Evolutionary conservation across 106 monocot species (phyloP).

Genomic region (Amphibolis antarctica): DNA sequence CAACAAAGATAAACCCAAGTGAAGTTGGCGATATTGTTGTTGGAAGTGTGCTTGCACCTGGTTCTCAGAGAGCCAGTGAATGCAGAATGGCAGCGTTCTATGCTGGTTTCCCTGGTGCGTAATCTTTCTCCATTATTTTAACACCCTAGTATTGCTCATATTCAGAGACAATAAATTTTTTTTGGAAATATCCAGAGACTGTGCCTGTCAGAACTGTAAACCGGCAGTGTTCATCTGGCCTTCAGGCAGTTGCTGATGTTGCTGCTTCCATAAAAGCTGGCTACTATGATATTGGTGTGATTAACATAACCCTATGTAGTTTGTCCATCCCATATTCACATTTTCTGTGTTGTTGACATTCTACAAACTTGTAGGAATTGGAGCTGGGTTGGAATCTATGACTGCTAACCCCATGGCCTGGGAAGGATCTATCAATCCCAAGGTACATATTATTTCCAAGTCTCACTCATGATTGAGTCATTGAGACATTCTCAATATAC

Average conservation of each 20-base stretch:
- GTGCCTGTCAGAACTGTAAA: slow-evolving; percentile 92
- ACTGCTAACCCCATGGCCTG: slow-evolving; percentile 43
- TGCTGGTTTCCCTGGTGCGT: slow-evolving; percentile 30
- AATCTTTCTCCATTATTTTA: neutral
- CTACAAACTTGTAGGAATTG: slow-evolving; percentile 48
- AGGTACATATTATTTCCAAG: slow-evolving; percentile 26
- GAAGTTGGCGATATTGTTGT: slow-evolving; percentile 36
- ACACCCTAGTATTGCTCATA: neutral
- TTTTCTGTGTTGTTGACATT: neutral
- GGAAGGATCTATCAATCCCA: slow-evolving; percentile 87
- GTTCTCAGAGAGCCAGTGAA: slow-evolving; percentile 25
- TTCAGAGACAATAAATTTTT: neutral
- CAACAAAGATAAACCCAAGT: slow-evolving; percentile 13
- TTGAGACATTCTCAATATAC: neutral
- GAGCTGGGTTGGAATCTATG: slow-evolving; percentile 94
- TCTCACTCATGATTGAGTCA: neutral
- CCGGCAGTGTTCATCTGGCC: slow-evolving; percentile 90
- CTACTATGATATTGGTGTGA: slow-evolving; percentile 82
- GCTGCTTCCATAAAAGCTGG: slow-evolving; percentile 94
- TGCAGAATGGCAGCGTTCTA: slow-evolving; percentile 30
- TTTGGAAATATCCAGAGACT: slow-evolving; percentile 36
- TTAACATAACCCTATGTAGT: neutral
- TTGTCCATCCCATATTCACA: neutral
- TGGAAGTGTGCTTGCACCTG: slow-evolving; percentile 22
- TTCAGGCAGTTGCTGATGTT: slow-evolving; percentile 98